Percentiles rank a stretch among this genome's conserved stretches.
These are phyloP conservation scores for Boletus subcaerulescens DNA, from an alignment of 768 basidiomycete genomes.

Conservation along the genomic window DNA sequence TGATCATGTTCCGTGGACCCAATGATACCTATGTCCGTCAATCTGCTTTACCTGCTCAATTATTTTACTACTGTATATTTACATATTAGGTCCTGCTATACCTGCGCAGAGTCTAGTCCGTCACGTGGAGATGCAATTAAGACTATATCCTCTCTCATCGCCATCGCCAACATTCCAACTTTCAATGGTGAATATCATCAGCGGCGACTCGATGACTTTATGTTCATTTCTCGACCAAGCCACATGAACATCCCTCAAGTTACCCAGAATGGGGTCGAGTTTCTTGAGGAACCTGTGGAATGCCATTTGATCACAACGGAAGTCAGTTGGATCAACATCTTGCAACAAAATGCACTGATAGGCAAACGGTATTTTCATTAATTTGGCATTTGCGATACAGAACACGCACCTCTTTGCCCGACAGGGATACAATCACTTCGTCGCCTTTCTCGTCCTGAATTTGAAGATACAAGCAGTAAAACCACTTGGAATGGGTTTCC, in stretches of 20 bases:
- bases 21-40: neutral
- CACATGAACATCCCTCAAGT: conserved; percentile 42
- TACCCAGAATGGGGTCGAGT: conserved; percentile 46
- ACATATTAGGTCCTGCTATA: neutral
- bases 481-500: conserved; percentile 45
- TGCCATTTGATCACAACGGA: conserved; percentile 39
- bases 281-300: conserved; percentile 38
- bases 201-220: conserved; percentile 22
- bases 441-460: conserved; percentile 49
- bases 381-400: neutral
- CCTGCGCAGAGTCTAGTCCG: no score
- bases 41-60: neutral
- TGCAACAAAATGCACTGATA: conserved; percentile 43
- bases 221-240: conserved; percentile 22
- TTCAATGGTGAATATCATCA: conserved; percentile 27
- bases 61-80: neutral
- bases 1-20: no score
- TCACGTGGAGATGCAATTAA: conserved; percentile 12
- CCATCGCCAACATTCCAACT: conserved; percentile 26
- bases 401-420: conserved; percentile 42
- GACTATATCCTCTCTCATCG: conserved; percentile 18
- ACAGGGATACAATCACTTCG: conserved; percentile 46
- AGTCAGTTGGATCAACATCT: conserved; percentile 43
- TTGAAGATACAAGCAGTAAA: conserved; percentile 48
- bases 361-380: neutral